These are phyloP conservation scores for Tulasnella sp. DNA, from an alignment of 768 basidiomycete species.

Conservation along the genomic window DNA sequence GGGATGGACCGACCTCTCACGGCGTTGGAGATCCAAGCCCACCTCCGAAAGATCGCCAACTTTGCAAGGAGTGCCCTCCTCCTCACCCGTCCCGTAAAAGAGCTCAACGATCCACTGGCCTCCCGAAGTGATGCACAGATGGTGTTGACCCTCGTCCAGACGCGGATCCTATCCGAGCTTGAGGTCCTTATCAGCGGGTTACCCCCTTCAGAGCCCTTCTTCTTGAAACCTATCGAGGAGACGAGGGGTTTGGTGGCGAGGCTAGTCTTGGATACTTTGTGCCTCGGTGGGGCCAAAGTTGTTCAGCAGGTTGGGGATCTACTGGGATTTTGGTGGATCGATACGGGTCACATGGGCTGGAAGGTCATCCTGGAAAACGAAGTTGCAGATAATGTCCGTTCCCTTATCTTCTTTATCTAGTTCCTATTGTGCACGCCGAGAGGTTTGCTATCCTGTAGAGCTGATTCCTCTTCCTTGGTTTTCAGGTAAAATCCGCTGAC, in stretches of 20 bases:
- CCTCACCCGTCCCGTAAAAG: constrained; percentile 22
- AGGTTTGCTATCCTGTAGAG: neutral
- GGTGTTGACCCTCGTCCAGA: constrained; percentile 33
- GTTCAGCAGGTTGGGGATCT: neutral
- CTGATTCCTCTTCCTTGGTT: neutral
- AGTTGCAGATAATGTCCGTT: constrained; percentile 2
- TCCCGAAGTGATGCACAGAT: constrained; percentile 22
- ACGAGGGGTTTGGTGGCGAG: constrained; percentile 33
- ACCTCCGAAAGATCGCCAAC: constrained; percentile 36
- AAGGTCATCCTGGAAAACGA: constrained; percentile 4
- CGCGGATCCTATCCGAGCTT: constrained; percentile 40
- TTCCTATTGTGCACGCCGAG: neutral
- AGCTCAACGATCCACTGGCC: constrained; percentile 5
- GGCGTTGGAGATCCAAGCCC: constrained; percentile 31
- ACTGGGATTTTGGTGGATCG: constrained; percentile 8
- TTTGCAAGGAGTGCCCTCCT: constrained; percentile 29
- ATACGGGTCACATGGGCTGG: constrained; percentile 6
- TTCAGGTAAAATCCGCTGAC: neutral
- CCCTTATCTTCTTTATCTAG: neutral
- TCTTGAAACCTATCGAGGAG: constrained; percentile 24
- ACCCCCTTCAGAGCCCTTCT: constrained; percentile 12
- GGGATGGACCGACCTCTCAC: constrained; percentile 23
- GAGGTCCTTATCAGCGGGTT: constrained; percentile 26
- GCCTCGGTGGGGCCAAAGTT: constrained; percentile 1
- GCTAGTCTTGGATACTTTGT: constrained; percentile 32